A percentile compares a stretch with the other conserved stretches of the same genome.
These are phyloP conservation scores for Rutstroemia sp. DNA, from an alignment of 2,329 filamentous ascomycete genomes.

Conservation along the genomic window DNA sequence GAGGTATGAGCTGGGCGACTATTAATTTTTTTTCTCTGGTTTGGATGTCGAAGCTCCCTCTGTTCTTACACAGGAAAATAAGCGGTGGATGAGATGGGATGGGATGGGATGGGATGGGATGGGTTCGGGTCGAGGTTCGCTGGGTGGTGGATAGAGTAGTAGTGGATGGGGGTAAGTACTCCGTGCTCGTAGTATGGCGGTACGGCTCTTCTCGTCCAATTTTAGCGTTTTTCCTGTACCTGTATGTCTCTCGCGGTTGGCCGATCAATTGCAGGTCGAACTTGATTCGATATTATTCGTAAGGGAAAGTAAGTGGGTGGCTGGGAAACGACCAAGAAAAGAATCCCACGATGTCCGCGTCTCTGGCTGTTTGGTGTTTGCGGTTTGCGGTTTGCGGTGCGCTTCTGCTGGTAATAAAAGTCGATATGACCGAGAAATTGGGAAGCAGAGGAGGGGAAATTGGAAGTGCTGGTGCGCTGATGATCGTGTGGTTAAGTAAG, in stretches of 20 bases:
- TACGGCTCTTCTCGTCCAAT: not conserved
- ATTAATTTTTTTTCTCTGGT: not conserved
- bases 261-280: not conserved
- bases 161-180: not conserved
- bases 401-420: not conserved
- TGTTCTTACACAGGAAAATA: not conserved
- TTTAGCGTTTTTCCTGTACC: not conserved
- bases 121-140: not conserved
- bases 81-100: not conserved
- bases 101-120: not conserved
- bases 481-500: no score
- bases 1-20: not conserved
- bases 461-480: not conserved
- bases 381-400: not conserved
- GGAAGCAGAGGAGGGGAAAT: not conserved
- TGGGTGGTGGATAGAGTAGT: not conserved
- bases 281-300: constrained; percentile 2
- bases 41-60: not conserved
- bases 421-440: not conserved
- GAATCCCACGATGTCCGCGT: not conserved
- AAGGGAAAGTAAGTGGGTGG: constrained; percentile 5
- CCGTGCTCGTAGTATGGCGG: not conserved
- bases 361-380: not conserved
- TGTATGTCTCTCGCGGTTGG: not conserved
- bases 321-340: not conserved